phyloP scores from a whole-genome alignment of 176 grass and related monocot species.

The Triticum monococcum region DNA sequence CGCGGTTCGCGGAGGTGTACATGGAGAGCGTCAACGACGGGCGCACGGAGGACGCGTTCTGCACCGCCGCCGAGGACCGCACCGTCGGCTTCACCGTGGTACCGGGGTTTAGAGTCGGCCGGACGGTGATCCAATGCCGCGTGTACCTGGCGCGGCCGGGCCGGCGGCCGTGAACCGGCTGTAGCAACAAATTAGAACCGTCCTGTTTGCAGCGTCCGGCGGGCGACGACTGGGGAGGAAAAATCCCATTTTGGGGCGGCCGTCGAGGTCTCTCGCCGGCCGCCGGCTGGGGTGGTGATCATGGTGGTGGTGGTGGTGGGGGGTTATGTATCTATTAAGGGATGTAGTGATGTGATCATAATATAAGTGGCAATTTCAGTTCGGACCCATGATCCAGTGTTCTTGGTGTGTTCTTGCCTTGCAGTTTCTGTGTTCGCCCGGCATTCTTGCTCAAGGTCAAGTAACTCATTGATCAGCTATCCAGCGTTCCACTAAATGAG shows the following conservation, averaged over 20 bases:
- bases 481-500: not conserved
- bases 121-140: conserved; percentile 80
- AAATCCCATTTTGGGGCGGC: conserved; percentile 56
- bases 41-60: conserved; percentile 30
- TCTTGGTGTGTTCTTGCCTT: not conserved
- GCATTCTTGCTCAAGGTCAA: not conserved
- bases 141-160: conserved; percentile 57
- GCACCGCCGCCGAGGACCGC: conserved; percentile 24
- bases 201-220: conserved; percentile 13
- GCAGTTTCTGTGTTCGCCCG: not conserved
- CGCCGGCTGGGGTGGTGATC: not conserved
- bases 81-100: conserved; percentile 78
- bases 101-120: conserved; percentile 78
- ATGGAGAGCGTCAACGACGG: conserved; percentile 78
- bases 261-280: conserved; percentile 42
- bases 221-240: conserved; percentile 31
- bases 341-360: conserved; percentile 49
- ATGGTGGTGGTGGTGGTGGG: not conserved
- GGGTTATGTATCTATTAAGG: conserved; percentile 53
- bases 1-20: conserved; percentile 83
- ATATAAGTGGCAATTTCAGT: conserved; percentile 42
- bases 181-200: not conserved
- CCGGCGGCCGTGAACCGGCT: conserved; percentile 29
- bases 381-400: conserved; percentile 23
- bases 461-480: too few species aligned